These are phyloP conservation scores for Mucor indicus DNA, from an alignment of 371 early-diverging fungal species.

Conservation along the genomic window DNA sequence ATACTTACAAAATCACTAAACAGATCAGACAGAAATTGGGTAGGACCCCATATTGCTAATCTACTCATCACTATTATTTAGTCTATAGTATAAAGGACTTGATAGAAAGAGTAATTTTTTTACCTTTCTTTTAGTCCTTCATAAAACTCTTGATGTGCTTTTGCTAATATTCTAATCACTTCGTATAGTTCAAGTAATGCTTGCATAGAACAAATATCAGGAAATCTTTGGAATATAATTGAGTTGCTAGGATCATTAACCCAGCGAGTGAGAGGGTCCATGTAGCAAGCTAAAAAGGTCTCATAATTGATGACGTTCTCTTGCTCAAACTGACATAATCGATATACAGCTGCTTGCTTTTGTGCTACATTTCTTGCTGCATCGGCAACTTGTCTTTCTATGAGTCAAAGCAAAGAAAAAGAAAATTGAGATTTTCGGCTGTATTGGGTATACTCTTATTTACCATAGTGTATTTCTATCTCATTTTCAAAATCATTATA, in stretches of 20 bases:
- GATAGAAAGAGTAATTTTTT: background rate
- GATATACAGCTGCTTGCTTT: conserved; percentile 13
- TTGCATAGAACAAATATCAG: background rate
- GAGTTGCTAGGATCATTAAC: conserved; percentile 6
- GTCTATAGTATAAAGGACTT: background rate
- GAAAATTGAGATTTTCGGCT: too few species aligned
- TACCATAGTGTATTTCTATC: background rate
- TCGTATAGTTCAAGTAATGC: conserved; percentile 4
- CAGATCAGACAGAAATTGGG: conserved; percentile 30
- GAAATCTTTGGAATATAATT: conserved; percentile 9
- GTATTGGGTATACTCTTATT: background rate
- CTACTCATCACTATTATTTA: too few species aligned
- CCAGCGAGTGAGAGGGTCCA: conserved; percentile 10
- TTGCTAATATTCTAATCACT: conserved; percentile 1
- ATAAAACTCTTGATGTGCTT: conserved; percentile 13
- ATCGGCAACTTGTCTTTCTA: conserved; percentile 27
- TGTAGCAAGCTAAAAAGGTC: conserved; percentile 1
- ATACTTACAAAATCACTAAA: conserved; percentile 22
- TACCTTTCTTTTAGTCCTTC: conserved; percentile 17
- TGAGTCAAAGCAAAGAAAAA: background rate
- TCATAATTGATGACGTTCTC: conserved; percentile 10
- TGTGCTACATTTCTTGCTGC: conserved; percentile 28
- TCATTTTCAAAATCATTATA: conserved; percentile 7
- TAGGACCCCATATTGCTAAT: conserved; percentile 33
- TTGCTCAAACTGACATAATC: conserved; percentile 16